phyloP scores from a whole-genome alignment of 352 stramenopile genomes.

The Globisporangium lucens region DNA sequence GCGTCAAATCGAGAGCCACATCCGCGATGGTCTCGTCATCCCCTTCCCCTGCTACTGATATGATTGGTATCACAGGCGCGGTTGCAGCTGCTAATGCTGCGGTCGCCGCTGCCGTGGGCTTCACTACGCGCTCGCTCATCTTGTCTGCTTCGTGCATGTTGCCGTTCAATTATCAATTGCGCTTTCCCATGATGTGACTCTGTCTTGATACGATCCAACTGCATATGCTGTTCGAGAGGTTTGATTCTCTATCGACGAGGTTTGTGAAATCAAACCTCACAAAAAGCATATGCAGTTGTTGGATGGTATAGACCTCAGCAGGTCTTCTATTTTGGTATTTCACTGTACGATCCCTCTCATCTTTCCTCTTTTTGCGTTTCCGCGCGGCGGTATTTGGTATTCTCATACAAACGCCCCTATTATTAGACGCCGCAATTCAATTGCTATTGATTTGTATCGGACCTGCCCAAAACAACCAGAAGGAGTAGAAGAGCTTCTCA shows the following conservation, averaged over 20 bases:
- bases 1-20: background rate
- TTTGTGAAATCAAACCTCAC: too few relatives aligned
- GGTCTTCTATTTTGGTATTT: background rate
- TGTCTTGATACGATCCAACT: background rate
- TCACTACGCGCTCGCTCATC: background rate
- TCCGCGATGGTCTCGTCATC: background rate
- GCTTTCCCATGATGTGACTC: background rate
- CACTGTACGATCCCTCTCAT: background rate
- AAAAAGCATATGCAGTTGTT: background rate
- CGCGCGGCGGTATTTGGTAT: background rate
- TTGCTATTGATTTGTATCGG: background rate
- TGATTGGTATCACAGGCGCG: too few relatives aligned
- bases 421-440: background rate
- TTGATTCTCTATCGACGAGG: too few relatives aligned
- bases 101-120: background rate
- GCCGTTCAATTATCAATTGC: background rate
- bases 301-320: background rate
- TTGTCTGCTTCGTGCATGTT: background rate
- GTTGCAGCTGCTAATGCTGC: background rate
- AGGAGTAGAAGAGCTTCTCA: background rate
- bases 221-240: too few relatives aligned
- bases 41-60: background rate
- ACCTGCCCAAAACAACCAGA: background rate
- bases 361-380: background rate
- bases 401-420: background rate